phyloP scores from a whole-genome alignment of 2,329 filamentous ascomycete genomes.

The Sporothrix mexicana region DNA sequence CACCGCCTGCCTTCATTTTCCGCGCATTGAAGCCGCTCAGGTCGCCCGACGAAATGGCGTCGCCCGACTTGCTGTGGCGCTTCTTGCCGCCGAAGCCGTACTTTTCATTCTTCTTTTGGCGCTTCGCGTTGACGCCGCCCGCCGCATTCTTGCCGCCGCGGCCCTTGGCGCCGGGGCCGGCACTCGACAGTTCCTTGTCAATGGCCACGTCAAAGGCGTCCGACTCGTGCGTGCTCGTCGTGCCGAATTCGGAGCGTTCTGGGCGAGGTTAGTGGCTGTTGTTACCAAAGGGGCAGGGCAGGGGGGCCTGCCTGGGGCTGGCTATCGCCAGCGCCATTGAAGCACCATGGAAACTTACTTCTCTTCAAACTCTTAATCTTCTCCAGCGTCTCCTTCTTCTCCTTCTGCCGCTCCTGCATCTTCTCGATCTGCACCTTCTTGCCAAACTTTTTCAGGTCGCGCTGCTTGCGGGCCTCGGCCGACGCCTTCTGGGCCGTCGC shows the following conservation, averaged over 20 bases:
- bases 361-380: slow-evolving; percentile 95
- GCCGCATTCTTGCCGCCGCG: slow-evolving; percentile 47
- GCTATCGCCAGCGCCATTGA: too few relatives aligned
- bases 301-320: too few relatives aligned
- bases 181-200: slow-evolving; percentile 65
- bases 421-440: slow-evolving; percentile 98
- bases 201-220: slow-evolving; percentile 92
- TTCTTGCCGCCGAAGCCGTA: slow-evolving; percentile 98
- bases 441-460: slow-evolving; percentile 98
- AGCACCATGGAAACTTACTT: slow-evolving; percentile 76
- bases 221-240: slow-evolving; percentile 73
- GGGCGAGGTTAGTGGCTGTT: slow-evolving; percentile 35
- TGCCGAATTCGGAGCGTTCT: slow-evolving; percentile 82
- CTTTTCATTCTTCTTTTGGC: slow-evolving; percentile 92
- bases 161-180: slow-evolving; percentile 23
- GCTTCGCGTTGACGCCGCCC: slow-evolving; percentile 66
- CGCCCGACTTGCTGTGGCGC: slow-evolving; percentile 85
- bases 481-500: slow-evolving; percentile 91
- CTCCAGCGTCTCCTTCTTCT: slow-evolving; percentile 89
- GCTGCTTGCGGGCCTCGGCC: slow-evolving; percentile 85
- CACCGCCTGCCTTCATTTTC: slow-evolving; percentile 76
- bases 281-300: too few relatives aligned
- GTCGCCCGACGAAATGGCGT: slow-evolving; percentile 82
- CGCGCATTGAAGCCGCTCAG: slow-evolving; percentile 78
- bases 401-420: slow-evolving; percentile 90